Base-by-base conservation (phyloP, 148 eudicot species). In the Gaultheria prostrata region DNA sequence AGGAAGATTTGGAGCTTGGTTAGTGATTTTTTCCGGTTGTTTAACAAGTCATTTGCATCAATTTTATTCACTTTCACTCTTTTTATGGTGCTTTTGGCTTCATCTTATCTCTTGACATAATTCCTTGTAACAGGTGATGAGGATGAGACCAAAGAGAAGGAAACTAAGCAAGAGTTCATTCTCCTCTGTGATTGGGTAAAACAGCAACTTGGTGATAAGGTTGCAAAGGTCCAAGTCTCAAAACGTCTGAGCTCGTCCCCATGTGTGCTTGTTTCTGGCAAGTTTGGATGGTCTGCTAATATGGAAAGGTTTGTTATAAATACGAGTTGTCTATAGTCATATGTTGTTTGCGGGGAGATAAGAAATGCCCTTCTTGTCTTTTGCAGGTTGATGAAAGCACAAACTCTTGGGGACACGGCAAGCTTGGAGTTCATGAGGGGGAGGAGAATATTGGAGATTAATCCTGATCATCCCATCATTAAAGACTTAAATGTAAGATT, bases 221-320 rank as follows among this genome's bases (percentile, higher is more conserved):
- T 97, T 57, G 96, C 99, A 8, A 97, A 97, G 90, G 99, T 97
- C 54, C 96, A 97, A 88, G 87, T 97, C 48, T 95, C 99, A 8
- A 95, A 94, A 51, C 98, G 99, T 83, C 92, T 97, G 59, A 92
- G 96, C 82, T 91, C 99, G 11, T 97, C 99, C 46, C 99, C 99
- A 6, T 95, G 98, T 88, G 99, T 97, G 67, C 98, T 97, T 77
- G 99, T 97, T 79, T 97, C 99, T 24, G 99, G 98, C 73, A 95
- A 97, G 91, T 97, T 97, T 85, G 99, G 99, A 2, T 97, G 99
- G 99, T 97, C 99, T 46, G 99, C 99, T 45, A 97, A 97, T 87
- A 97, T 97, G 99, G 99, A 97, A 85, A 93, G 96, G 99, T 97
- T 1, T 80, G 72, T 20, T 26, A 73, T 15, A 33, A 39, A 26